These are phyloP conservation scores for Arachis hypogaea DNA, from an alignment of 306 rosid species.

Conservation along the genomic window DNA sequence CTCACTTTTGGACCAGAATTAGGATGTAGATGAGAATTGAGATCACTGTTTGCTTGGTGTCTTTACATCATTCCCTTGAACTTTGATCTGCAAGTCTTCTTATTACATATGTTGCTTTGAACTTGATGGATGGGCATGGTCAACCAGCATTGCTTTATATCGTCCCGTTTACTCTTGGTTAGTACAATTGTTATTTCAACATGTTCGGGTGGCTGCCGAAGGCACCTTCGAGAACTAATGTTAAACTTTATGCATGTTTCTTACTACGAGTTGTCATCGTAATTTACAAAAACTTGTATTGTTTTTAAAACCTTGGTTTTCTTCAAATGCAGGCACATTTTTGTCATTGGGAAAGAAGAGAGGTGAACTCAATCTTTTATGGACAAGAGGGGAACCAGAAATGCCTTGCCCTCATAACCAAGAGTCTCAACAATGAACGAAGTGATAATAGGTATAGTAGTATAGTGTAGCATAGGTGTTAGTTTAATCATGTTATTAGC, in stretches of 20 bases:
- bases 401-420: slow-evolving; percentile 81
- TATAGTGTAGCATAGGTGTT: slow-evolving; percentile 33
- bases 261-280: slow-evolving; percentile 6
- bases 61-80: slow-evolving; percentile 23
- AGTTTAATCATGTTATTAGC: slow-evolving; percentile 12
- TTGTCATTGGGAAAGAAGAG: slow-evolving; percentile 87
- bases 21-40: no score
- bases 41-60: no score
- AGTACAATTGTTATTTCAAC: no score
- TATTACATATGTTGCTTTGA: no score
- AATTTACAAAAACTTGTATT: not conserved
- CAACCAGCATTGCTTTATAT: no score
- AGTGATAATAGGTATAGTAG: slow-evolving; percentile 38
- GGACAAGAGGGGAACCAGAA: slow-evolving; percentile 82
- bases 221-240: not conserved
- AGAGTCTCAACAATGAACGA: slow-evolving; percentile 51
- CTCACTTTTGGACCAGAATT: no score
- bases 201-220: not conserved
- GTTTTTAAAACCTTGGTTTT: not conserved
- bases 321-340: slow-evolving; percentile 70
- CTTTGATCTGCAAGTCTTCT: slow-evolving; percentile 50
- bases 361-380: slow-evolving; percentile 52
- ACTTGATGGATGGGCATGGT: no score
- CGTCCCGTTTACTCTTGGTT: no score
- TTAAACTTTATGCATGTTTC: slow-evolving; percentile 14